phyloP scores from a whole-genome alignment of 768 basidiomycete species.

The Trametes coccinea region DNA sequence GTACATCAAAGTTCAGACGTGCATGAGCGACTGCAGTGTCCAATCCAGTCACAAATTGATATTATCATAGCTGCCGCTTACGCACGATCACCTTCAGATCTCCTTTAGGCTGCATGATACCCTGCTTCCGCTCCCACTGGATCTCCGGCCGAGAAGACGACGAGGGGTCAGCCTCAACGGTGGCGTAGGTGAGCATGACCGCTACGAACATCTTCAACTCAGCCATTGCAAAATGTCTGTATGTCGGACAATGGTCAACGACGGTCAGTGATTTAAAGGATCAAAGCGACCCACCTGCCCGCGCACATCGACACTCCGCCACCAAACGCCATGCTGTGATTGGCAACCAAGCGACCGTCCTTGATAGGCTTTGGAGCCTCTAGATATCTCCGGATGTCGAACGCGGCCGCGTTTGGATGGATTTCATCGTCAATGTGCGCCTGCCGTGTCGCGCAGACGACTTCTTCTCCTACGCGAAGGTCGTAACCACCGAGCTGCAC shows the following conservation, averaged over 20 bases:
- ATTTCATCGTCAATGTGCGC: constrained; percentile 26
- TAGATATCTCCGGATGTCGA: constrained; percentile 22
- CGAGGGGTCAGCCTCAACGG: neutral
- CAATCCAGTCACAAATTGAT: too few species aligned
- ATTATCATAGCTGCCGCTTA: neutral
- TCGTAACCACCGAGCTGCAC: constrained; percentile 22
- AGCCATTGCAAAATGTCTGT: neutral
- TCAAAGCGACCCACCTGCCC: constrained; percentile 21
- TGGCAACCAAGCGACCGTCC: constrained; percentile 21
- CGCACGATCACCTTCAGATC: neutral
- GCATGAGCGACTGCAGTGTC: too few species aligned
- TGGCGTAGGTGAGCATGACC: neutral
- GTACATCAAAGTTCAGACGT: too few species aligned
- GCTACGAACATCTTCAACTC: neutral
- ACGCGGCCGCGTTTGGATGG: constrained; percentile 15
- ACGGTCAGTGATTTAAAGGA: too few species aligned
- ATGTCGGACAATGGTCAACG: too few species aligned
- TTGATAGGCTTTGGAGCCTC: constrained; percentile 14
- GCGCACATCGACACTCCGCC: constrained; percentile 32
- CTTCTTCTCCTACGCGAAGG: constrained; percentile 20
- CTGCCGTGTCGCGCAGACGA: constrained; percentile 23
- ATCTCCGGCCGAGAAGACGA: neutral
- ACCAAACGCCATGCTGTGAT: constrained; percentile 29
- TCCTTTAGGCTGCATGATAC: neutral
- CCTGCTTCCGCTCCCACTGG: neutral